A percentile compares a stretch with the other conserved stretches of the same genome.
Evolutionary conservation across 2,329 filamentous ascomycete genomes (phyloP).

Genomic region (Tolypocladium capitatum): DNA sequence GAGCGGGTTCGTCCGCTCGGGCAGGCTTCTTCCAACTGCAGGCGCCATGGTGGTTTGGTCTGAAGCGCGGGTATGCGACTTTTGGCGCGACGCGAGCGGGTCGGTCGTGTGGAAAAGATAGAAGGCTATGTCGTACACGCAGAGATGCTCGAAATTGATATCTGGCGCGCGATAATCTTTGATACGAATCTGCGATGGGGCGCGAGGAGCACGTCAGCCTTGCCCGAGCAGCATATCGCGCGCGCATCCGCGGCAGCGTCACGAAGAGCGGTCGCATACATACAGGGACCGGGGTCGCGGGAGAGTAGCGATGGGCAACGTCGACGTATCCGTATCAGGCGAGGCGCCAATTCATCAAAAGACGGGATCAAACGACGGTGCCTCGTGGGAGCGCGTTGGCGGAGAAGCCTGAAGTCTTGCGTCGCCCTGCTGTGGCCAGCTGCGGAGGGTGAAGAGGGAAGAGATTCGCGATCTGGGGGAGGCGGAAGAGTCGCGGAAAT

Average conservation of each 20-base stretch:
- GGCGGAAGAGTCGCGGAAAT: constrained; percentile 3
- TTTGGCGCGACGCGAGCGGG: constrained; percentile 11
- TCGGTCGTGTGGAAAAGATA: background rate
- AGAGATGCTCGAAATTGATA: constrained; percentile 2
- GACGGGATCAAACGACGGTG: background rate
- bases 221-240: background rate
- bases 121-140: background rate
- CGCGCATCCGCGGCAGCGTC: background rate
- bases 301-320: background rate
- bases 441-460: constrained; percentile 3
- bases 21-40: constrained; percentile 33
- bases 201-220: background rate
- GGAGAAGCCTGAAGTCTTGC: constrained; percentile 2
- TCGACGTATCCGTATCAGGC: background rate
- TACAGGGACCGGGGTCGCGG: constrained; percentile 1
- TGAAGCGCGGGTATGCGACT: constrained; percentile 2
- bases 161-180: background rate
- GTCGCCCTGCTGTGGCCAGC: constrained; percentile 4
- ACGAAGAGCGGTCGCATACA: background rate
- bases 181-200: background rate
- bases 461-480: constrained; percentile 3
- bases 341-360: background rate
- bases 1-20: constrained; percentile 50
- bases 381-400: background rate
- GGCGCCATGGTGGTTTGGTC: constrained; percentile 22